phyloP scores from a whole-genome alignment of 2,329 filamentous ascomycete genomes.

The Pochonia chlamydosporia region DNA sequence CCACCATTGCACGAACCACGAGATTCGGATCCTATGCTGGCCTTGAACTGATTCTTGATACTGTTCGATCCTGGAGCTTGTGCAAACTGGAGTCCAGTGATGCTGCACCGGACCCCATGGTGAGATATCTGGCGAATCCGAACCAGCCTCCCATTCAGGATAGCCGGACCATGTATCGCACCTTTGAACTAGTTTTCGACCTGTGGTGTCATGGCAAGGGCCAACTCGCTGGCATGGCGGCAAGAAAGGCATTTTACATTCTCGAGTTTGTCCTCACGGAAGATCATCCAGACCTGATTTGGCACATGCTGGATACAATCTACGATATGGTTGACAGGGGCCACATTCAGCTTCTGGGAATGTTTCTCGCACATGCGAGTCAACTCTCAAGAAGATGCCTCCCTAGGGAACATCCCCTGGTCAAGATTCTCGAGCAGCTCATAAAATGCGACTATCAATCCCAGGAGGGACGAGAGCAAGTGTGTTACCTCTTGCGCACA shows the following conservation, averaged over 20 bases:
- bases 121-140: constrained; percentile 27
- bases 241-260: constrained; percentile 27
- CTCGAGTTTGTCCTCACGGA: constrained; percentile 30
- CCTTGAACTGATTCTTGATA: constrained; percentile 27
- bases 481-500: constrained; percentile 27
- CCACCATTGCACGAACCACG: constrained; percentile 17
- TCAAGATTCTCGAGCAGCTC: constrained; percentile 26
- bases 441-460: constrained; percentile 24
- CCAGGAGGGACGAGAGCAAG: constrained; percentile 22
- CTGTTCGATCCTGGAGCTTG: constrained; percentile 28
- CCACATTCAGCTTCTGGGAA: constrained; percentile 26
- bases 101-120: constrained; percentile 27
- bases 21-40: constrained; percentile 20
- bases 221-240: constrained; percentile 29
- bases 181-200: constrained; percentile 31
- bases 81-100: constrained; percentile 25
- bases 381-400: constrained; percentile 22
- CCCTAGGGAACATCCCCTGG: constrained; percentile 26
- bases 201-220: constrained; percentile 30
- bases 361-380: constrained; percentile 28
- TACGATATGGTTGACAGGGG: constrained; percentile 31
- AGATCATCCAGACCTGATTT: constrained; percentile 31
- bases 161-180: constrained; percentile 34
- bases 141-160: constrained; percentile 30
- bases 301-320: constrained; percentile 32